Conservation (phyloP, 495 filamentous ascomycete species). For the Astrothelium macrocarpum region DNA sequence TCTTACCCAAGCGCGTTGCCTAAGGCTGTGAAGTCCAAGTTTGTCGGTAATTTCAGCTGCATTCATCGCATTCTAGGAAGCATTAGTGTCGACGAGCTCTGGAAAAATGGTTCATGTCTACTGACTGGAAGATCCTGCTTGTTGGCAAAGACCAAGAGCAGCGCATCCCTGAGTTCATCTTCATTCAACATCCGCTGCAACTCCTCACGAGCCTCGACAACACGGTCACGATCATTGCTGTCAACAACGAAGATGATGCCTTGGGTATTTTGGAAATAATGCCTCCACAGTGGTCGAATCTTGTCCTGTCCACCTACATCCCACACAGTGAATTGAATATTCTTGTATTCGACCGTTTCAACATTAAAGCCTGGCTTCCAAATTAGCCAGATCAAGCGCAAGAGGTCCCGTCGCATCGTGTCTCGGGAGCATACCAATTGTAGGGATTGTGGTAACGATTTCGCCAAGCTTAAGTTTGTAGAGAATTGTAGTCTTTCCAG, state of each 20-base stretch:
- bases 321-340: conserved; percentile 99
- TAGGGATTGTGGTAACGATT: conserved; percentile 99
- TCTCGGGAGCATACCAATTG: conserved; percentile 71
- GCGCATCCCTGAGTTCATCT: conserved; percentile 94
- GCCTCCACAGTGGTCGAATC: conserved; percentile 98
- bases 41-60: conserved; percentile 99
- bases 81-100: not conserved
- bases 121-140: conserved; percentile 99
- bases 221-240: conserved; percentile 99
- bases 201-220: conserved; percentile 97
- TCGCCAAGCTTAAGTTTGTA: conserved; percentile 99
- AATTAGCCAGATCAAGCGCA: not conserved
- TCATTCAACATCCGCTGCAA: conserved; percentile 99
- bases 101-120: conserved; percentile 8
- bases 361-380: conserved; percentile 92
- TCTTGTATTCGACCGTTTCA: conserved; percentile 99
- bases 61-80: conserved; percentile 88
- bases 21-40: conserved; percentile 96
- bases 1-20: conserved; percentile 96
- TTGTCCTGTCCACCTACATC: conserved; percentile 99
- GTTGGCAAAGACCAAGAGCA: conserved; percentile 98
- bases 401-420: not conserved
- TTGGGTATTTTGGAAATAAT: conserved; percentile 99
- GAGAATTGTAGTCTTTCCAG: conserved; percentile 99
- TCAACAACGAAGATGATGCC: conserved; percentile 99